Percentiles rank a stretch among this genome's conserved stretches.
These are phyloP conservation scores for Teratosphaeria nubilosa DNA, from an alignment of 2,329 filamentous ascomycete genomes.

Conservation along the genomic window DNA sequence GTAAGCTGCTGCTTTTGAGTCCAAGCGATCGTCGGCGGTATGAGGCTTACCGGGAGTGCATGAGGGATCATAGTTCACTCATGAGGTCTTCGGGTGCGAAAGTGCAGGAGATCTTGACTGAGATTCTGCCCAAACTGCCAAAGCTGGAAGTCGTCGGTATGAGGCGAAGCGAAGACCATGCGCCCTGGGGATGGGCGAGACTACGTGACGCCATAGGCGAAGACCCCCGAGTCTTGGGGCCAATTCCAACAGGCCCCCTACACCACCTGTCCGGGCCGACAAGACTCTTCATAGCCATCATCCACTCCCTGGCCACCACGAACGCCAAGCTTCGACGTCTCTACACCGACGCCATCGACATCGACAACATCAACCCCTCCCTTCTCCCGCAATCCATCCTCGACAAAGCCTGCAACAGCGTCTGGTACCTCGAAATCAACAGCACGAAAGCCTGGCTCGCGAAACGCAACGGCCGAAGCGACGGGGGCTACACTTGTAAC, in stretches of 20 bases:
- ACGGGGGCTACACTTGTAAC: neutral
- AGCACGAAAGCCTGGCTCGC: constrained; percentile 13
- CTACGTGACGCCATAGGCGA: constrained; percentile 15
- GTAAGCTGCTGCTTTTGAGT: constrained; percentile 7
- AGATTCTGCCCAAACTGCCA: constrained; percentile 13
- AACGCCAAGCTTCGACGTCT: constrained; percentile 14
- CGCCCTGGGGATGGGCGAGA: constrained; percentile 19
- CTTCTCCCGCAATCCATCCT: constrained; percentile 10
- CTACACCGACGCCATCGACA: constrained; percentile 24
- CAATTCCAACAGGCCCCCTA: constrained; percentile 10
- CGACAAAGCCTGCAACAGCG: constrained; percentile 11
- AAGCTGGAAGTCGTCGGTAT: constrained; percentile 22
- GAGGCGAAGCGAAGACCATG: constrained; percentile 20
- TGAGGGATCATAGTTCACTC: constrained; percentile 13
- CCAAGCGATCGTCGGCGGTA: constrained; percentile 5
- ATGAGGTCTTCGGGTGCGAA: constrained; percentile 3
- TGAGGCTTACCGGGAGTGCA: constrained; percentile 12
- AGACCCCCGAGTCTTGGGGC: constrained; percentile 20
- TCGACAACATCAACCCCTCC: constrained; percentile 16
- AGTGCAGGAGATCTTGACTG: constrained; percentile 10
- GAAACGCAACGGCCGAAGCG: constrained; percentile 3
- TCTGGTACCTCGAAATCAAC: constrained; percentile 23
- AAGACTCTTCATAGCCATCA: constrained; percentile 17
- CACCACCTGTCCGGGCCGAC: constrained; percentile 15
- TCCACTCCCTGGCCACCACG: constrained; percentile 11